These are phyloP conservation scores for Wilhelminamyces savonicus DNA, from an alignment of 805 yeast species.

Conservation along the genomic window DNA sequence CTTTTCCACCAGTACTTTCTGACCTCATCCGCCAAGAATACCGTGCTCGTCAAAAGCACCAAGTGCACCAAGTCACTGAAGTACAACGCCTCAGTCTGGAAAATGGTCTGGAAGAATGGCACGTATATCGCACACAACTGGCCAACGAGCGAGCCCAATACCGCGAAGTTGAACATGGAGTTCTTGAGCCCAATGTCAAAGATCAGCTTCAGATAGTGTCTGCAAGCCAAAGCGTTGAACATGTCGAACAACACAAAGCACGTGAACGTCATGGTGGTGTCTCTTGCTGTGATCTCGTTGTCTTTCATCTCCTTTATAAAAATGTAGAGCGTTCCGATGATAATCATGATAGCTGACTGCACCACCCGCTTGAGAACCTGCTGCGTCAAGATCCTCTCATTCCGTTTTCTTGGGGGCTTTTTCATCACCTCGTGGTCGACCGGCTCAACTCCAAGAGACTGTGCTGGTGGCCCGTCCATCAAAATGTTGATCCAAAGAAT, in stretches of 20 bases:
- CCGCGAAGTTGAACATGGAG: conserved; percentile 90
- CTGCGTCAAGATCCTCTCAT: conserved; percentile 74
- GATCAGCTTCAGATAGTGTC: conserved; percentile 79
- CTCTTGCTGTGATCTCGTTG: conserved; percentile 79
- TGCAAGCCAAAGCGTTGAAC: conserved; percentile 94
- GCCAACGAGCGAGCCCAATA: conserved; percentile 79
- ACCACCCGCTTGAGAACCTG: conserved; percentile 66
- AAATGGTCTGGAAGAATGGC: conserved; percentile 86
- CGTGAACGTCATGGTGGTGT: conserved; percentile 98
- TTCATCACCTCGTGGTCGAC: conserved; percentile 94
- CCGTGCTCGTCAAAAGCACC: conserved; percentile 63
- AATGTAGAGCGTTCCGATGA: conserved; percentile 80
- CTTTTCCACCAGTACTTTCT: conserved; percentile 47
- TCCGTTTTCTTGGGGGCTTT: conserved; percentile 90
- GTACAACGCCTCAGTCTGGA: conserved; percentile 89
- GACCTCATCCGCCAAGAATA: conserved; percentile 78
- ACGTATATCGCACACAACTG: conserved; percentile 90
- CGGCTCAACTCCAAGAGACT: conserved; percentile 94
- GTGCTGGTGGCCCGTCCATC: conserved; percentile 99
- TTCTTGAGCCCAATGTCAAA: conserved; percentile 78
- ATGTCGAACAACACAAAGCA: conserved; percentile 94
- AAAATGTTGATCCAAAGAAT: conserved; percentile 94
- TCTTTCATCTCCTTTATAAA: conserved; percentile 85
- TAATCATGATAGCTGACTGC: conserved; percentile 71
- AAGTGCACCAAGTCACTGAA: conserved; percentile 65